These are phyloP conservation scores for Magnusiomyces magnusii DNA, from an alignment of 1,139 yeast genomes.

Conservation along the genomic window DNA sequence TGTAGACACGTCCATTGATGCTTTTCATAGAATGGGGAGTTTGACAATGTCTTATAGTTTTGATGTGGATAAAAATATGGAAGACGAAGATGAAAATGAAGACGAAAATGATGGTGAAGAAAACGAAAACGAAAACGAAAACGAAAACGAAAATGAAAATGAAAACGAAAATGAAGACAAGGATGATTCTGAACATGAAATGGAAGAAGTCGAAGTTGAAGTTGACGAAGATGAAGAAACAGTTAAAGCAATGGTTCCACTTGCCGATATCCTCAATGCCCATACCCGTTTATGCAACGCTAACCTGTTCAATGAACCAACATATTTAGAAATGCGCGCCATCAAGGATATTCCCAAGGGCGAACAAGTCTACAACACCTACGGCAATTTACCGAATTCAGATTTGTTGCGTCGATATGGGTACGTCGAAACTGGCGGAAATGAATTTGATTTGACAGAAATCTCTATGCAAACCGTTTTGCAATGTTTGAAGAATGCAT, in stretches of 20 bases:
- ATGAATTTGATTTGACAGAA: conserved; percentile 78
- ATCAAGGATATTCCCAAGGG: conserved; percentile 53
- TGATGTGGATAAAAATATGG: conserved; percentile 39
- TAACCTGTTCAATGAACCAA: conserved; percentile 38
- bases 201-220: conserved; percentile 32
- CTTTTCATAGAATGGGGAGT: conserved; percentile 66
- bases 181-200: conserved; percentile 5
- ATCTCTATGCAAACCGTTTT: conserved; percentile 26
- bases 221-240: conserved; percentile 39
- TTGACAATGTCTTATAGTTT: conserved; percentile 61
- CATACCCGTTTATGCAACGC: conserved; percentile 79
- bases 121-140: conserved; percentile 19
- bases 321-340: conserved; percentile 57
- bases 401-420: conserved; percentile 88
- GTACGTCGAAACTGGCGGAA: conserved; percentile 70
- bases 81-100: conserved; percentile 10
- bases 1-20: conserved; percentile 40
- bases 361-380: conserved; percentile 77
- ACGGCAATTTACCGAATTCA: conserved; percentile 85
- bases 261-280: conserved; percentile 86
- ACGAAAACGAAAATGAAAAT: conserved; percentile 22
- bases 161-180: conserved; percentile 25
- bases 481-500: neutral
- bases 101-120: conserved; percentile 25
- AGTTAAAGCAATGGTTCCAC: conserved; percentile 82